Evolutionary conservation across 805 yeast species (phyloP), one percentile per base, ranked within the genome.

Genomic region (Metschnikowia hibisci): DNA sequence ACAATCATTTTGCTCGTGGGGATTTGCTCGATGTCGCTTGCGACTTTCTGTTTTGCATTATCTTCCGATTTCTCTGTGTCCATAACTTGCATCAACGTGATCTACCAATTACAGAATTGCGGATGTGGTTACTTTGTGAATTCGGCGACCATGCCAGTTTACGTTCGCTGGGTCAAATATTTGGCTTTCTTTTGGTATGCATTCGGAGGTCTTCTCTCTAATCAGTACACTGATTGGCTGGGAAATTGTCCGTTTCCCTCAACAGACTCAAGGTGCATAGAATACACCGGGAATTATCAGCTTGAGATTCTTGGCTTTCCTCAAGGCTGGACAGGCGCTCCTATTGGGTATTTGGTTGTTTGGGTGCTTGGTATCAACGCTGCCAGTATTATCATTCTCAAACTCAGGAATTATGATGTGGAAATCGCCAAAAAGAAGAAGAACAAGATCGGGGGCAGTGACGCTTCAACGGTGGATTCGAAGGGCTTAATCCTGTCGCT

Each of bases 141-240:
- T 59, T 78, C 89, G 1, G 67, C 71, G 6, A 72, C 78, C 1
- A 74, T 87, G 80, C 95, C 95, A 0, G 95, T 85, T 1, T 88
- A 88, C 55, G 95, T 87, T 7, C 71, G 87, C 28, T 87, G 96
- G 96, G 74, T 82, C 4, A 85, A 83, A 57, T 87, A 84, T 61
- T 66, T 82, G 44, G 82, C 91, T 0, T 84, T 77, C 57, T 71
- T 83, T 41, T 88, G 90, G 87, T 87, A 84, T 56, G 82, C 81
- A 0, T 84, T 84, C 61, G 93, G 93, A 2, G 81, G 81, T 2
- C 55, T 82, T 44, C 54, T 75, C 32, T 73, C 89, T 0, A 84
- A 81, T 55, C 82, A 86, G 52, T 87, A 77, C 56, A 69, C 84
- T 1, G 77, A 73, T 27, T 84, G 71, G 65, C 47, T 60, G 32